These are phyloP conservation scores for Phytophthora capsici DNA, from an alignment of 352 stramenopile species.

Conservation along the genomic window DNA sequence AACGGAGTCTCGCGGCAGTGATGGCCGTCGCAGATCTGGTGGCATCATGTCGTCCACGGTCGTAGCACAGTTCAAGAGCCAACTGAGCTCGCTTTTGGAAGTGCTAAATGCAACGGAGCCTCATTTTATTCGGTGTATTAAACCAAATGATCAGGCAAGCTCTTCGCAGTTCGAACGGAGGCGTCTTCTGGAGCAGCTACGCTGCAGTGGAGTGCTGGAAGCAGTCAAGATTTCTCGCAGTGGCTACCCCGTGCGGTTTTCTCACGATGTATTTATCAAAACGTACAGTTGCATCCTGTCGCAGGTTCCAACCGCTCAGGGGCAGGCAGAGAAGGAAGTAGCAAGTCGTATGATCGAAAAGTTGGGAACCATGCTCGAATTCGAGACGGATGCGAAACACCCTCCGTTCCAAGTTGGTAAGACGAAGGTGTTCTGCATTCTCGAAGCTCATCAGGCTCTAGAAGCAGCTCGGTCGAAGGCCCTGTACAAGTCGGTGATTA, in stretches of 20 bases:
- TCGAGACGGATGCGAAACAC: conserved; percentile 49
- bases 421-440: conserved; percentile 83
- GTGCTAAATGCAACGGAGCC: conserved; percentile 95
- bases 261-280: conserved; percentile 92
- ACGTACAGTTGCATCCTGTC: conserved; percentile 79
- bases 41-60: conserved; percentile 87
- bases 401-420: conserved; percentile 83
- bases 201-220: conserved; percentile 88
- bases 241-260: conserved; percentile 95
- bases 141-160: conserved; percentile 83
- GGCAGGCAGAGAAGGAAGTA: conserved; percentile 58
- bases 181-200: conserved; percentile 84
- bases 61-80: conserved; percentile 93
- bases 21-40: conserved; percentile 59
- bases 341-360: conserved; percentile 53
- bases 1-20: conserved; percentile 40
- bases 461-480: conserved; percentile 67
- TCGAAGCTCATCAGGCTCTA: conserved; percentile 70
- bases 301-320: conserved; percentile 45
- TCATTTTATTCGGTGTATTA: conserved; percentile 92
- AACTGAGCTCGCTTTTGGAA: conserved; percentile 92
- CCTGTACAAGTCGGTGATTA: conserved; percentile 76
- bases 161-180: conserved; percentile 64
- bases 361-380: conserved; percentile 43
- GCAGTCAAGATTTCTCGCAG: conserved; percentile 90